A percentile compares a stretch with the other conserved stretches of the same genome.
phyloP scores from a whole-genome alignment of 306 rosid species.

The Dalbergia cochinchinensis region DNA sequence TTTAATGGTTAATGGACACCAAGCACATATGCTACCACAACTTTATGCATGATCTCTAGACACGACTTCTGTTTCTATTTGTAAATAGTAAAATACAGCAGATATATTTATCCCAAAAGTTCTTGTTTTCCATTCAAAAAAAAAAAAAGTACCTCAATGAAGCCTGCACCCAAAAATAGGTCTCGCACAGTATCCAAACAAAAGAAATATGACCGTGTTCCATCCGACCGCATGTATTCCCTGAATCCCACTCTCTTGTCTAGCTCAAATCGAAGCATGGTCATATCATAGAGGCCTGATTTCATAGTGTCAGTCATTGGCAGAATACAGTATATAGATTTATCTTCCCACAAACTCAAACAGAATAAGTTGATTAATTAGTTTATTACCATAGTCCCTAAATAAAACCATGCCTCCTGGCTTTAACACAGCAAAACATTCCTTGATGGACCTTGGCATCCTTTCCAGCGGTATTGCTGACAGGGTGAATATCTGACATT shows the following conservation, averaged over 20 bases:
- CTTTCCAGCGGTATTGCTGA: conserved; percentile 80
- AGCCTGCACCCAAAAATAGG: conserved; percentile 81
- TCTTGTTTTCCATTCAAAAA: conserved; percentile 28
- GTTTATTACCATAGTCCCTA: conserved; percentile 87
- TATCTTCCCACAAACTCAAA: conserved; percentile 24
- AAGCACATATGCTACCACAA: not conserved
- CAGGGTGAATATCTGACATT: conserved; percentile 83
- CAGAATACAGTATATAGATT: conserved; percentile 2
- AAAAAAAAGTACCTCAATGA: conserved; percentile 69
- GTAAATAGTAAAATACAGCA: conserved; percentile 20
- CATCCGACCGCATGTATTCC: conserved; percentile 84
- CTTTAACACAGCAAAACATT: conserved; percentile 75
- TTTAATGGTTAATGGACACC: not conserved
- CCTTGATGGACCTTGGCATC: conserved; percentile 76
- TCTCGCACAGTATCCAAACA: conserved; percentile 71
- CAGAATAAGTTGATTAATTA: conserved; percentile 6
- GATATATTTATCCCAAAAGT: conserved; percentile 26
- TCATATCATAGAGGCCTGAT: conserved; percentile 96
- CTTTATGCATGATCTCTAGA: conserved; percentile 36
- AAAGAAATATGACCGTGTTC: conserved; percentile 93
- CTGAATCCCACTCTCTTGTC: conserved; percentile 75
- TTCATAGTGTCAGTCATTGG: conserved; percentile 42
- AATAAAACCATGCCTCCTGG: conserved; percentile 93
- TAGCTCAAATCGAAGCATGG: conserved; percentile 85
- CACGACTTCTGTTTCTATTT: conserved; percentile 21